Conservation (phyloP, 176 grass and related monocot genomes). For the Eremochloa ophiuroides region DNA sequence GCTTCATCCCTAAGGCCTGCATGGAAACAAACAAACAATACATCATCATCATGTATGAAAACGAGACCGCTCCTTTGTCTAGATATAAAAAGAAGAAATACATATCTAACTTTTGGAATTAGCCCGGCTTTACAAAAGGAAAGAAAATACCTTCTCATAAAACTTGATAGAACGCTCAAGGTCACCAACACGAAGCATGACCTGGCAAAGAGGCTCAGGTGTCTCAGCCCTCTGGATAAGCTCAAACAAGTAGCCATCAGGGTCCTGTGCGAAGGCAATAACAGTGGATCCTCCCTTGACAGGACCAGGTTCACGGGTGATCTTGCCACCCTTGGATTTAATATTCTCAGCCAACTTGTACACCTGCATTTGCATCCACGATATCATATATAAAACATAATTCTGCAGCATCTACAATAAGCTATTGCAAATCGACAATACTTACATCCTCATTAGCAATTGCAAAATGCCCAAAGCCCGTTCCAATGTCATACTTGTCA, state of each 20-base stretch:
- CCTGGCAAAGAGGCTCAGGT: slow-evolving; percentile 88
- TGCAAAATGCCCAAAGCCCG: slow-evolving; percentile 95
- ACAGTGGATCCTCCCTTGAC: slow-evolving; percentile 93
- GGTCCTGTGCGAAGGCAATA: slow-evolving; percentile 83
- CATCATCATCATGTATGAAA: not conserved
- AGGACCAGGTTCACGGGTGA: slow-evolving; percentile 91
- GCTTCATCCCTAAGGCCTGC: slow-evolving; percentile 89
- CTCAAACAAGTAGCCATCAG: slow-evolving; percentile 26
- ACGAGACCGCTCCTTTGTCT: not conserved
- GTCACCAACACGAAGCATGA: slow-evolving; percentile 96
- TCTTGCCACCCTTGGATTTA: slow-evolving; percentile 58
- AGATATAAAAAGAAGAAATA: not conserved
- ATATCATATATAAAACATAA: slow-evolving; percentile 15
- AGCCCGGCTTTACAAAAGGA: not conserved
- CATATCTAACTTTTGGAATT: not conserved
- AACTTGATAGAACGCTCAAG: slow-evolving; percentile 88
- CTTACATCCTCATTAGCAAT: slow-evolving; percentile 86
- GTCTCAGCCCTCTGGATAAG: slow-evolving; percentile 75
- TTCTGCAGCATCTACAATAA: not conserved
- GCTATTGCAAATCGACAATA: slow-evolving; percentile 10
- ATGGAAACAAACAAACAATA: slow-evolving; percentile 8
- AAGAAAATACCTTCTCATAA: slow-evolving; percentile 79
- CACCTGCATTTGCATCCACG: slow-evolving; percentile 49
- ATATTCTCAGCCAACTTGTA: slow-evolving; percentile 74
- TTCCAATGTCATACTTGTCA: slow-evolving; percentile 96